phyloP scores from a whole-genome alignment of 208 protist species.

The Phytomonas francai region DNA sequence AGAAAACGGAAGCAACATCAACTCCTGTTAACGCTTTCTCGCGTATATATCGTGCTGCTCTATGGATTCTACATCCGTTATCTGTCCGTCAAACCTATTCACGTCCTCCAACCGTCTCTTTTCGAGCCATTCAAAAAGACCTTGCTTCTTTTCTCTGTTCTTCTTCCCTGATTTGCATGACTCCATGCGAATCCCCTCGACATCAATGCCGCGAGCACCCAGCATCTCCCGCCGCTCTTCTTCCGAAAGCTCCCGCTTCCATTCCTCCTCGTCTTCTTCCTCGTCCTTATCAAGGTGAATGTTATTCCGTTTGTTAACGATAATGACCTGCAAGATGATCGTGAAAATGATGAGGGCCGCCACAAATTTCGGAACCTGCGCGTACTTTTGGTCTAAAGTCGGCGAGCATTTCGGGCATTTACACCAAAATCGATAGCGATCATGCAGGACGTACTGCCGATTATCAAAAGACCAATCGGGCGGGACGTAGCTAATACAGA shows the following conservation, averaged over 20 bases:
- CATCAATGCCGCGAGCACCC: conserved; percentile 29
- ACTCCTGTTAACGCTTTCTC: no score
- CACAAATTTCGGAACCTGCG: conserved; percentile 34
- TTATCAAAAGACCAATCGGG: conserved; percentile 79
- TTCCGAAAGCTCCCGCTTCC: conserved; percentile 22
- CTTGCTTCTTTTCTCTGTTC: conserved; percentile 19
- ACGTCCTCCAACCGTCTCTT: conserved; percentile 26
- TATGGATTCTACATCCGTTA: conserved; percentile 17
- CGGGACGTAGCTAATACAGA: conserved; percentile 83
- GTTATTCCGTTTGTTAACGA: conserved; percentile 42
- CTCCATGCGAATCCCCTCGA: conserved; percentile 19
- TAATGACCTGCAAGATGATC: conserved; percentile 54
- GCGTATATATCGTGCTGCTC: conserved; percentile 13
- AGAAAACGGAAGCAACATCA: no score
- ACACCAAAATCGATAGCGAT: conserved; percentile 86
- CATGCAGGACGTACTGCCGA: conserved; percentile 87
- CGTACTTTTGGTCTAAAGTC: conserved; percentile 53
- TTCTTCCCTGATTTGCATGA: conserved; percentile 24
- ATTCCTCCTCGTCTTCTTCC: conserved; percentile 24
- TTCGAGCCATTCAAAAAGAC: conserved; percentile 55
- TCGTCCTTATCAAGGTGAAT: conserved; percentile 14
- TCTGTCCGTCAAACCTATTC: conserved; percentile 20
- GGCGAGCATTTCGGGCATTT: conserved; percentile 81
- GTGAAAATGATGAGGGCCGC: conserved; percentile 41
- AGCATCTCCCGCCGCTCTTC: conserved; percentile 39